Percentiles rank a stretch among this genome's conserved stretches.
Evolutionary conservation across 1,284 basidiomycete genomes (phyloP).

Genomic region (Sporisorium graminicola): DNA sequence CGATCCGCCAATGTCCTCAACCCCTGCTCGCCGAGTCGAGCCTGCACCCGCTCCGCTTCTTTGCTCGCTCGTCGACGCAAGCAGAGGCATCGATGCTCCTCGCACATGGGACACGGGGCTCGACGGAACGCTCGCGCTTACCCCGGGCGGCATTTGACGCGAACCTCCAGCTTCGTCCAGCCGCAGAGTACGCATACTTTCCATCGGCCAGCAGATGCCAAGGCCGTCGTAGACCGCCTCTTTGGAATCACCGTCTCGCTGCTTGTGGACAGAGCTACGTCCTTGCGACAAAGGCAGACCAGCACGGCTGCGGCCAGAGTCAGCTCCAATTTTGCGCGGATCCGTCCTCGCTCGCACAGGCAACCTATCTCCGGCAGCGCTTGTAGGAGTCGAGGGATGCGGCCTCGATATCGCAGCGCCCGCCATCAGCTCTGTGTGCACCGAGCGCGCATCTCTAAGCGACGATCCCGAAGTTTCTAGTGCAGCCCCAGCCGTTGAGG

Average conservation of each 20-base stretch:
- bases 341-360: not conserved
- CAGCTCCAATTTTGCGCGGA: not conserved
- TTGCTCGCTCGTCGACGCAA: not conserved
- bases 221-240: not conserved
- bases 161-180: not conserved
- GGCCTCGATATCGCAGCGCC: not conserved
- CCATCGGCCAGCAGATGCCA: slow-evolving; percentile 21
- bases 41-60: too few relatives aligned
- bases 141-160: not conserved
- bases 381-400: slow-evolving; percentile 21
- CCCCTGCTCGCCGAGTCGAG: not conserved
- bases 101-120: slow-evolving; percentile 23
- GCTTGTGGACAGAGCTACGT: not conserved
- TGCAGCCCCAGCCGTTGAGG: slow-evolving; percentile 26
- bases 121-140: slow-evolving; percentile 14
- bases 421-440: not conserved
- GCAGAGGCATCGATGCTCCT: slow-evolving; percentile 28
- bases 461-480: slow-evolving; percentile 4
- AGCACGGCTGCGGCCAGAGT: not conserved
- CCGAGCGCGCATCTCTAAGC: not conserved
- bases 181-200: slow-evolving; percentile 18
- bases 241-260: not conserved
- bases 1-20: slow-evolving; percentile 22
- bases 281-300: not conserved
- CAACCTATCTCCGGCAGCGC: not conserved